Percentiles rank a stretch among this genome's conserved stretches.
Conservation (phyloP, 345 rosid genomes). For the Camelina hispida region DNA sequence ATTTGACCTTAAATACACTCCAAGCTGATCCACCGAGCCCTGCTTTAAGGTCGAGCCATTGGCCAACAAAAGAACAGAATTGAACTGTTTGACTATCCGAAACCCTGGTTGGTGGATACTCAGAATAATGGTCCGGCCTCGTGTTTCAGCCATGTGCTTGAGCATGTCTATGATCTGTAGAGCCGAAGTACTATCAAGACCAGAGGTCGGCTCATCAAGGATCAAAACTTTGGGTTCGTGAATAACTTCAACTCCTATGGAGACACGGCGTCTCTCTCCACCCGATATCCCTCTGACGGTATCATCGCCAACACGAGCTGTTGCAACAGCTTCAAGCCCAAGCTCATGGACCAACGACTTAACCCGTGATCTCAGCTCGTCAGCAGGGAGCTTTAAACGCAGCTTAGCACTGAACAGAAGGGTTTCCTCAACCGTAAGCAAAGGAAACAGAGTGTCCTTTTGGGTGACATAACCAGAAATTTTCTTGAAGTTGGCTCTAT, state of each 20-base stretch:
- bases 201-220: constrained; percentile 98
- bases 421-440: constrained; percentile 94
- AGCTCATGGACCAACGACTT: constrained; percentile 76
- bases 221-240: constrained; percentile 90
- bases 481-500: constrained; percentile 72
- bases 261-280: constrained; percentile 94
- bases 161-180: constrained; percentile 85
- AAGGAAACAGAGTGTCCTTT: constrained; percentile 83
- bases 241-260: constrained; percentile 89
- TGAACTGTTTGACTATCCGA: constrained; percentile 84
- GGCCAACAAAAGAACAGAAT: constrained; percentile 75
- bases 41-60: constrained; percentile 81
- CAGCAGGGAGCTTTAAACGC: constrained; percentile 65
- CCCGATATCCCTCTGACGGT: constrained; percentile 90
- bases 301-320: constrained; percentile 79
- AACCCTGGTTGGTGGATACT: constrained; percentile 96
- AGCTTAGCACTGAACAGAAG: constrained; percentile 87
- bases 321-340: constrained; percentile 75
- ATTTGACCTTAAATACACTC: constrained; percentile 48
- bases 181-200: constrained; percentile 90
- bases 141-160: constrained; percentile 84
- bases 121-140: constrained; percentile 71
- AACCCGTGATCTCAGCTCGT: constrained; percentile 59
- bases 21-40: constrained; percentile 79
- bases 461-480: constrained; percentile 89